Evolutionary conservation across 1,139 yeast genomes (phyloP).

Genomic region (Candida mesenterica): DNA sequence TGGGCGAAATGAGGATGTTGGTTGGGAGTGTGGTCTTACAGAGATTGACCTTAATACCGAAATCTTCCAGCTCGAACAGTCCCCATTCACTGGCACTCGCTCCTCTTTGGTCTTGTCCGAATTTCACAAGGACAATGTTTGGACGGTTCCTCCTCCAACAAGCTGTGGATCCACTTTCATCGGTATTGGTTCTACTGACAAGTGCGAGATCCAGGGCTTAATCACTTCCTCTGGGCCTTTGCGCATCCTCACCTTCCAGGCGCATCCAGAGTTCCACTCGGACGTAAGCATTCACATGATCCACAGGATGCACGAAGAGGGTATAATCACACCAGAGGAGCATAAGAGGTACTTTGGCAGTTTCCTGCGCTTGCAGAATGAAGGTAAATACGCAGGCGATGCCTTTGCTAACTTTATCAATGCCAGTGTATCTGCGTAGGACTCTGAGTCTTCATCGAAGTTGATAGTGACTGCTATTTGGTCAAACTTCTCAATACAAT

Average conservation of each 20-base stretch:
- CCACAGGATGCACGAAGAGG: constrained; percentile 8
- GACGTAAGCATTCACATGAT: constrained; percentile 32
- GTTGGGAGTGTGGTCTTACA: constrained; percentile 74
- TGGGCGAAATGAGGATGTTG: constrained; percentile 49
- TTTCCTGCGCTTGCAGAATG: constrained; percentile 32
- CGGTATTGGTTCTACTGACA: constrained; percentile 51
- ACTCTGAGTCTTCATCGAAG: too few relatives aligned
- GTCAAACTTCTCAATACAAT: too few relatives aligned
- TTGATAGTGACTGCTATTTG: too few relatives aligned
- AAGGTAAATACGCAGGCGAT: constrained; percentile 33
- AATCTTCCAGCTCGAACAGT: constrained; percentile 28
- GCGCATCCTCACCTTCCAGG: constrained; percentile 69
- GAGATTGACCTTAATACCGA: constrained; percentile 48
- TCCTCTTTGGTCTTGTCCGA: constrained; percentile 4
- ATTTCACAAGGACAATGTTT: constrained; percentile 67
- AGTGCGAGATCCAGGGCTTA: constrained; percentile 63
- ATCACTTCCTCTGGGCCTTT: constrained; percentile 42
- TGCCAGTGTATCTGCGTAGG: neutral
- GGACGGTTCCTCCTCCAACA: constrained; percentile 39
- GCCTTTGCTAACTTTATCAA: constrained; percentile 29
- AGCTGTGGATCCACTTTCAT: constrained; percentile 20
- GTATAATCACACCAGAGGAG: constrained; percentile 13
- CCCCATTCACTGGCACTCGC: constrained; percentile 48
- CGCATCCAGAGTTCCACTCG: constrained; percentile 79
- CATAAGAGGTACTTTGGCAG: constrained; percentile 28